Evolutionary conservation across 176 grass and related monocot genomes (phyloP).

Genomic region (Lolium rigidum): DNA sequence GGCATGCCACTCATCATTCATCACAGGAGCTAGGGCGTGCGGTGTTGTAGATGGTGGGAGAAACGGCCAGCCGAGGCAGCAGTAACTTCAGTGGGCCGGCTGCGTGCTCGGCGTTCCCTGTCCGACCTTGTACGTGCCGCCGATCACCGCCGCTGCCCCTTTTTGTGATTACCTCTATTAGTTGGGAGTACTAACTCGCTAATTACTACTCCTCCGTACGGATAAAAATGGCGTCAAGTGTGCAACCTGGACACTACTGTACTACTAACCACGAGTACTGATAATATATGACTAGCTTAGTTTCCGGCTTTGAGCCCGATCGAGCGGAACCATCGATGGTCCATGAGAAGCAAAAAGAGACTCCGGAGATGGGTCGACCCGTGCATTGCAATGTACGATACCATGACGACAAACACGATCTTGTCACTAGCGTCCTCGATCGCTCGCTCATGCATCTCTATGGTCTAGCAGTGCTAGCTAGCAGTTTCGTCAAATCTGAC

Average conservation of each 20-base stretch:
- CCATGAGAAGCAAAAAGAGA: neutral
- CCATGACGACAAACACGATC: conserved; percentile 18
- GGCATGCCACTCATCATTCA: neutral
- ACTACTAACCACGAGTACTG: neutral
- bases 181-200: too few species aligned
- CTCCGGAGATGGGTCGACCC: neutral
- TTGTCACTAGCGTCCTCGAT: conserved; percentile 11
- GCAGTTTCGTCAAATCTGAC: conserved; percentile 50
- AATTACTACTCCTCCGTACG: too few species aligned
- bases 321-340: conserved; percentile 17
- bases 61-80: neutral
- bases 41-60: neutral
- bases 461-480: too few species aligned
- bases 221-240: neutral
- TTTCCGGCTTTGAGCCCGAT: neutral
- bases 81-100: neutral
- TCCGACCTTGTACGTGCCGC: too few species aligned
- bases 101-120: neutral
- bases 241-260: neutral
- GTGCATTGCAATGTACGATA: conserved; percentile 18
- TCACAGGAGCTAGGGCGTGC: neutral
- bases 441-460: neutral
- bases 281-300: neutral
- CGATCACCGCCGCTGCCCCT: neutral
- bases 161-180: neutral